Conservation (phyloP, 352 stramenopile species). For the Globisporangium heterothallicum region DNA sequence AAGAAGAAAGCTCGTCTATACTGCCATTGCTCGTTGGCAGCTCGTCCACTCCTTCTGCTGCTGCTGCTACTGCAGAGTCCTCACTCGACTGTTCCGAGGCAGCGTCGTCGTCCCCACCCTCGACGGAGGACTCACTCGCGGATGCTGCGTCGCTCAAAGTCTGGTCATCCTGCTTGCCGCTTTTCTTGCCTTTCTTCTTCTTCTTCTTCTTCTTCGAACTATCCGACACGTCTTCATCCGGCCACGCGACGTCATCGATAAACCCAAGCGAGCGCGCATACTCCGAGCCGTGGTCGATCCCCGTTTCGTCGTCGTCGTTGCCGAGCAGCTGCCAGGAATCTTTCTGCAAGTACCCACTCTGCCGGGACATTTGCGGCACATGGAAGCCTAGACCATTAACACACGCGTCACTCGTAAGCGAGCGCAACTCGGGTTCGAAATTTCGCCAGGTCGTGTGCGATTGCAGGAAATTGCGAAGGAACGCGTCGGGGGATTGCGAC, state of each 20-base stretch:
- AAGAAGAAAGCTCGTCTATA: constrained; percentile 5
- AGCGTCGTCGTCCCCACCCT: constrained; percentile 22
- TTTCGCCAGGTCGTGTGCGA: constrained; percentile 81
- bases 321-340: constrained; percentile 58
- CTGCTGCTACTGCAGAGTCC: not conserved
- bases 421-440: constrained; percentile 67
- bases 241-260: constrained; percentile 81
- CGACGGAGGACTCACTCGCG: constrained; percentile 13
- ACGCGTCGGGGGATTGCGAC: constrained; percentile 82
- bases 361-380: constrained; percentile 58
- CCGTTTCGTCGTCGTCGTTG: constrained; percentile 34
- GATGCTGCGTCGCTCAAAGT: not conserved
- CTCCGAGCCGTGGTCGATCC: constrained; percentile 80
- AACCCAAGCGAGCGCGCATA: constrained; percentile 78
- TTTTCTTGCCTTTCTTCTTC: constrained; percentile 45
- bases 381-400: constrained; percentile 68
- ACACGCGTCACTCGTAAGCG: constrained; percentile 45
- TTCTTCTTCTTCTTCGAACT: constrained; percentile 70
- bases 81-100: no score
- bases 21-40: constrained; percentile 5
- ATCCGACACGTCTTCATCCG: constrained; percentile 46
- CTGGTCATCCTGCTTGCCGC: constrained; percentile 4
- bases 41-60: constrained; percentile 1
- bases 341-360: constrained; percentile 45
- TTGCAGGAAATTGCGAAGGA: constrained; percentile 86